A percentile compares a stretch with the other conserved stretches of the same genome.
Conservation (phyloP, 2,329 filamentous ascomycete species). For the Neofusicoccum umdonicola region DNA sequence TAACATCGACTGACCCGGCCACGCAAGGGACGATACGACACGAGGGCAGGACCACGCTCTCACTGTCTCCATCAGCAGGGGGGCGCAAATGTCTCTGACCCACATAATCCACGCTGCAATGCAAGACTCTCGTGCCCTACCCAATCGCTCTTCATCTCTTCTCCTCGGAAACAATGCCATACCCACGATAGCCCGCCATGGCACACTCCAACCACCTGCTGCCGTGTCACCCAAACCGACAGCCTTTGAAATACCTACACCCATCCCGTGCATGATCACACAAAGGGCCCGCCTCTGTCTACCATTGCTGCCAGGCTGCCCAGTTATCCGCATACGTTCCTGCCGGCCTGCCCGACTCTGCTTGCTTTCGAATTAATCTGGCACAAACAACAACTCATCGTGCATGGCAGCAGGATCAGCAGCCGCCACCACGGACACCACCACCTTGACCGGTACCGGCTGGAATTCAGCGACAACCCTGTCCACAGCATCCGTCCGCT, state of each 20-base stretch:
- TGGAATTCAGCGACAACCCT: background rate
- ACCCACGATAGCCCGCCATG: background rate
- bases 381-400: constrained; percentile 9
- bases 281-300: background rate
- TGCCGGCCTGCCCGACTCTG: background rate
- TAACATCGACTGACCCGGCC: background rate
- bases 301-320: background rate
- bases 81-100: constrained; percentile 3
- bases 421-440: background rate
- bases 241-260: background rate
- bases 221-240: background rate
- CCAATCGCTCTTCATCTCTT: background rate
- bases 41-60: background rate
- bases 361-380: constrained; percentile 4
- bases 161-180: background rate
- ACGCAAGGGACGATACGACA: constrained; percentile 7
- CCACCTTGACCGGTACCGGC: background rate
- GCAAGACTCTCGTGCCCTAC: background rate
- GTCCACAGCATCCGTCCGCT: background rate
- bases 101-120: background rate
- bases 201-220: background rate
- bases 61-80: background rate
- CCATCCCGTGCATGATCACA: constrained; percentile 3
- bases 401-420: constrained; percentile 1
- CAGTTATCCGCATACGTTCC: background rate